phyloP scores from a whole-genome alignment of 1,139 yeast genomes.

The Geotrichum restrictum region DNA sequence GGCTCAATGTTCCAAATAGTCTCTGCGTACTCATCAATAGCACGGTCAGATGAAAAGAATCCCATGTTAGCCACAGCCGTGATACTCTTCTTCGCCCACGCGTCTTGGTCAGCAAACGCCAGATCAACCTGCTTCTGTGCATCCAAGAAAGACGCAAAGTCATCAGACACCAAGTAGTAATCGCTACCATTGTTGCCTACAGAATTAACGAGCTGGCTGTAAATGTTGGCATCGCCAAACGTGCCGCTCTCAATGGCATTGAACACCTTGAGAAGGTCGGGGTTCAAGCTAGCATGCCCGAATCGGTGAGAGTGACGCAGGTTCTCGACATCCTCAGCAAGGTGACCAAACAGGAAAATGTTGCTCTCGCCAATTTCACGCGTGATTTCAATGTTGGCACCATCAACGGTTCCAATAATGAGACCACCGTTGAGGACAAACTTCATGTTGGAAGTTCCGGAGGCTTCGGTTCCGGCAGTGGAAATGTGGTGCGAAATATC shows the following conservation, averaged over 20 bases:
- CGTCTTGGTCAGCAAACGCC: constrained; percentile 61
- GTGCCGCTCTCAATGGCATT: constrained; percentile 61
- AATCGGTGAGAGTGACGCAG: constrained; percentile 71
- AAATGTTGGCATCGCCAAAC: constrained; percentile 72
- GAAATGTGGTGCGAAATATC: constrained; percentile 92
- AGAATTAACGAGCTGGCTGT: constrained; percentile 62
- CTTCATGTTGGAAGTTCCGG: constrained; percentile 95
- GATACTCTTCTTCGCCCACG: constrained; percentile 75
- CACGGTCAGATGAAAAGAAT: constrained; percentile 85
- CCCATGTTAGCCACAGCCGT: constrained; percentile 89
- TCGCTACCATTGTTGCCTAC: constrained; percentile 61
- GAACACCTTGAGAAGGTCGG: constrained; percentile 62
- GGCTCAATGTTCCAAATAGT: constrained; percentile 92
- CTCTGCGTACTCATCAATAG: constrained; percentile 89
- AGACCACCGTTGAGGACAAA: constrained; percentile 91
- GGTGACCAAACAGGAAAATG: constrained; percentile 85
- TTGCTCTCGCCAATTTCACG: constrained; percentile 91
- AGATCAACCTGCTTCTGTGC: constrained; percentile 74
- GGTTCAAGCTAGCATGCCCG: constrained; percentile 43
- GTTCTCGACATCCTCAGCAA: constrained; percentile 85
- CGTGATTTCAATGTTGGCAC: constrained; percentile 93
- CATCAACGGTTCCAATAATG: constrained; percentile 93
- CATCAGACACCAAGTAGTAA: constrained; percentile 81
- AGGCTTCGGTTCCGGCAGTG: constrained; percentile 97
- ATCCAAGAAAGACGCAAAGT: constrained; percentile 78